Conservation (phyloP, 805 yeast genomes). For the Cyberlindnera samutprakarnensis region DNA sequence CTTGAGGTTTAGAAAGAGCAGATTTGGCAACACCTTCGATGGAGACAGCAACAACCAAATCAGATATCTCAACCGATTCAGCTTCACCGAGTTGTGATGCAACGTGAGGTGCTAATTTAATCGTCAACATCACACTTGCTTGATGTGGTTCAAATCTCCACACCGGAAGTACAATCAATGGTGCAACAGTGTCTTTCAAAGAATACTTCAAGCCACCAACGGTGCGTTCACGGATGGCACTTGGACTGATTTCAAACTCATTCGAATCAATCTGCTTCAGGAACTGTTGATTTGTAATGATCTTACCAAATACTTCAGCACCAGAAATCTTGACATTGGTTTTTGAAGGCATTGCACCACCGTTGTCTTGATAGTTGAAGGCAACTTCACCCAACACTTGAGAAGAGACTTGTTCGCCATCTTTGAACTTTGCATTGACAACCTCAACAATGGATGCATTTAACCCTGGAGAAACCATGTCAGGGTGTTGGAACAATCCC, state of each 20-base stretch:
- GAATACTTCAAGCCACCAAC: constrained; percentile 79
- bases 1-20: constrained; percentile 88
- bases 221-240: constrained; percentile 51
- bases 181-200: constrained; percentile 45
- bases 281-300: constrained; percentile 46
- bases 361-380: constrained; percentile 47
- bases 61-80: constrained; percentile 30
- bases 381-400: constrained; percentile 84
- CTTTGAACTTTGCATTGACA: constrained; percentile 63
- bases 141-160: constrained; percentile 88
- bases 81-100: constrained; percentile 27
- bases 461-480: constrained; percentile 51
- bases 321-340: constrained; percentile 36
- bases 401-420: constrained; percentile 52
- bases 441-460: constrained; percentile 85
- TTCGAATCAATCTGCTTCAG: constrained; percentile 39
- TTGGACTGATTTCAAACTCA: constrained; percentile 40
- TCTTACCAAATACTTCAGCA: constrained; percentile 34
- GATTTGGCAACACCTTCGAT: constrained; percentile 57
- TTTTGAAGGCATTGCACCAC: constrained; percentile 29
- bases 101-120: constrained; percentile 47
- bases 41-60: constrained; percentile 39
- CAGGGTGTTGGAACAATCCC: constrained; percentile 41
- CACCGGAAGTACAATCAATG: constrained; percentile 67
- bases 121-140: constrained; percentile 74